Evolutionary conservation across 2,329 filamentous ascomycete genomes (phyloP), one percentile per base, ranked within the genome.

Genomic region (Talaromyces pinophilus): DNA sequence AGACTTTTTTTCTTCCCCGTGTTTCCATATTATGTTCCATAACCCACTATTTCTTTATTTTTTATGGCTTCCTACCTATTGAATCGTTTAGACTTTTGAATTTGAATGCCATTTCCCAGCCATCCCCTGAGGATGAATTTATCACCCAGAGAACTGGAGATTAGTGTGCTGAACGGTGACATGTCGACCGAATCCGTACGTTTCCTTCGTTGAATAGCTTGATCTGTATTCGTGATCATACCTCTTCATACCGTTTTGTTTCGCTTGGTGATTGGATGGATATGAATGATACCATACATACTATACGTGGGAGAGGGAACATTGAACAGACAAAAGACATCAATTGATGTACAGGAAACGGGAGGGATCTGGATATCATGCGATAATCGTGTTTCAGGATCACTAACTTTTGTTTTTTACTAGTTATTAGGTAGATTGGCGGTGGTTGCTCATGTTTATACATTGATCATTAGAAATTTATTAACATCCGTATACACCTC

Each of bases 1-100:
- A 52, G 40, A 63, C 22, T 46, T 42, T 64, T 64, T 64, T n/a
- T 17, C 30, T 59, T 52, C 46, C 44, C 22, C 44, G 38, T 40
- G 44, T 62, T 22, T 25, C 30, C 59, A 50, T 38, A 57, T 38
- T 57, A 38, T 57, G n/a, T 38, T 38, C 54, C 54, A 57, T 38
- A 57, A 38, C 30, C 54, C 54, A 30, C 33, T 57, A 40, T 38
- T 57, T 19, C 11, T 3, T 25, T 57, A 38, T 57, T 54, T 54
- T 11, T 55, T 15, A 57, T 57, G 52, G 52, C n/a, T 57, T 35
- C 11, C 48, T 52, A 30, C 48, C 33, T 57, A 35, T 55, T 19
- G 28, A 55, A 19, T 35, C 15, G 22, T 57, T 57, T 57, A 57
- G 54, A 57, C 54, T 40, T 40, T 57, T 7, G 19, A 57, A 57